Base-by-base conservation (phyloP, 1,284 basidiomycete species). In the Ustilago cynodontis region DNA sequence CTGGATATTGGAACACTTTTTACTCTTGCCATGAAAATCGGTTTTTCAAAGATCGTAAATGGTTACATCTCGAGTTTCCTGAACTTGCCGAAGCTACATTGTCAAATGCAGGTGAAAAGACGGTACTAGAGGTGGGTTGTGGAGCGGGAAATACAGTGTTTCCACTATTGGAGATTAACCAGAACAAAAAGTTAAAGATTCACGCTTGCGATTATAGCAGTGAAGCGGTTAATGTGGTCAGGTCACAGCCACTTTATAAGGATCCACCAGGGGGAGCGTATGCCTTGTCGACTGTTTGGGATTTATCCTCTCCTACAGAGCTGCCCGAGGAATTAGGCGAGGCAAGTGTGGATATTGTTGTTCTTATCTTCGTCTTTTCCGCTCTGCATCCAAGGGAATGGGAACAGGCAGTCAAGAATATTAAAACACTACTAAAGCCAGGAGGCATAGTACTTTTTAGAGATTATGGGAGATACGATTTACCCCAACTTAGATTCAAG, bases 371-470 rank as follows among this genome's bases (percentile, higher is more conserved):
- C 84, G 95, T 98, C 16, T 88, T 99, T 59, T 95, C 93, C 59
- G 97, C 97, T 0, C 87, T 99, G 18, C 95, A 98, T 85, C 97
- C 97, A 0, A 87, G 90, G 56, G 96, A 99, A 88, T 99, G 97
- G 97, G 86, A 87, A 0, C 90, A 90, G 65, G 95, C 95, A 0
- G 88, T 97, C 20, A 86, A 89, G n/a, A 99, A 99, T 84, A 90
- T 97, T n/a, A 45, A 50, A 10, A 29, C 29, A 7, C 92, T 96
- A 80, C 89, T 99, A 2, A 97, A 94, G 87, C 95, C 94, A 0
- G 92, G 91, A 22, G 96, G 97, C 1, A 87, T 91, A 2, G 89
- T 97, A 10, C 88, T 98, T 1, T 89, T 99, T 71, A 91, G 97
- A 7, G 97, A 99, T 86, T 99, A 99, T 83, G 97, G 95, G 0